Conservation (phyloP, 495 filamentous ascomycete species). For the Penicillium goetzii region DNA sequence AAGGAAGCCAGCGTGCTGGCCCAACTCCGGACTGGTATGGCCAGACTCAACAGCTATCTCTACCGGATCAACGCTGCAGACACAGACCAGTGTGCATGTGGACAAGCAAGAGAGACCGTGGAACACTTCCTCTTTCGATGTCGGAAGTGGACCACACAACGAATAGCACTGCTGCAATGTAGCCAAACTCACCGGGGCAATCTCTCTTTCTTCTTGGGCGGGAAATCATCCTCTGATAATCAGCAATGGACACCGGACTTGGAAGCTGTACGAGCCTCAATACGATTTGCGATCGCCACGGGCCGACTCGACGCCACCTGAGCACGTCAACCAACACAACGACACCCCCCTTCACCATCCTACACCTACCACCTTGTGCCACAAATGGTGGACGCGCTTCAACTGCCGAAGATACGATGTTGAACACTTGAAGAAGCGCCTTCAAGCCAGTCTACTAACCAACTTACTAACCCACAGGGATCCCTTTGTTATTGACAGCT, state of each 20-base stretch:
- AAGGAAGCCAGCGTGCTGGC: conserved; percentile 39
- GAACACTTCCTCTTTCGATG: conserved; percentile 43
- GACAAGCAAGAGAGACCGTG: conserved; percentile 35
- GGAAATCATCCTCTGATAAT: conserved; percentile 33
- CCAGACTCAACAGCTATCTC: conserved; percentile 40
- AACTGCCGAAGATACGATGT: conserved; percentile 30
- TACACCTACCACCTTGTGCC: conserved; percentile 19
- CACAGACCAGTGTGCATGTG: conserved; percentile 30
- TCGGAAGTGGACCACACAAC: conserved; percentile 33
- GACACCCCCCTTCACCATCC: conserved; percentile 5
- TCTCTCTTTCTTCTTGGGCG: conserved; percentile 40
- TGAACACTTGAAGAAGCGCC: conserved; percentile 36
- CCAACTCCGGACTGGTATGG: conserved; percentile 40
- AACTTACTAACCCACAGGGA: conserved; percentile 38
- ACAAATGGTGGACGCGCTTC: conserved; percentile 12
- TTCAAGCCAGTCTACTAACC: conserved; percentile 38
- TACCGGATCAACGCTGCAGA: conserved; percentile 29
- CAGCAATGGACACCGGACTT: conserved; percentile 37
- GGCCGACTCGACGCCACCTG: conserved; percentile 4
- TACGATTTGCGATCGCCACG: conserved; percentile 8
- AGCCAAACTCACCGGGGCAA: conserved; percentile 37
- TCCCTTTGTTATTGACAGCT: conserved; percentile 25
- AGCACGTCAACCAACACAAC: conserved; percentile 7
- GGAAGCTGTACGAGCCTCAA: conserved; percentile 13
- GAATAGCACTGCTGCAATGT: conserved; percentile 37